Percentiles rank a stretch among this genome's conserved stretches.
These are phyloP conservation scores for Tuber calosporum DNA, from an alignment of 495 filamentous ascomycete genomes.

Conservation along the genomic window DNA sequence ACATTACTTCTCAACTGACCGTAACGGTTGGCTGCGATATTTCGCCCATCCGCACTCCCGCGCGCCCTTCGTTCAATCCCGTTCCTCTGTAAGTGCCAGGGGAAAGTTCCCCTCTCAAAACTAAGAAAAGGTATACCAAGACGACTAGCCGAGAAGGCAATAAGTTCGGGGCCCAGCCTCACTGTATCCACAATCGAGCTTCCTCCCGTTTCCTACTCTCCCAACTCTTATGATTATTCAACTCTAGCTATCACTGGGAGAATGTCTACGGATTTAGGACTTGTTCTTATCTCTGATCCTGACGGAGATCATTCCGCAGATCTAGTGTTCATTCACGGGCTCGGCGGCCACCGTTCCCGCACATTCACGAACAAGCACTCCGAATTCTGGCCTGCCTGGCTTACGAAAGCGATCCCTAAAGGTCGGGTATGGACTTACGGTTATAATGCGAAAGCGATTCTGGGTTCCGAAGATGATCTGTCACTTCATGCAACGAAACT, in stretches of 20 bases:
- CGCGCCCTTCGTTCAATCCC: background rate
- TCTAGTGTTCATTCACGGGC: constrained; percentile 14
- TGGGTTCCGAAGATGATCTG: background rate
- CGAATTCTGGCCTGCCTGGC: constrained; percentile 11
- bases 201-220: background rate
- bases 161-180: background rate
- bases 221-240: background rate
- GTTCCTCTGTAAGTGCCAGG: background rate
- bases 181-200: background rate
- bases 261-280: background rate
- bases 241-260: background rate
- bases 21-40: background rate
- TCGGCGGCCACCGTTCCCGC: constrained; percentile 18
- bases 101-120: background rate
- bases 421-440: constrained; percentile 16
- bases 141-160: background rate
- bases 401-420: constrained; percentile 7
- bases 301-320: constrained; percentile 1
- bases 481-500: constrained; percentile 10
- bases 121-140: background rate
- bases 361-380: constrained; percentile 18
- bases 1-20: background rate
- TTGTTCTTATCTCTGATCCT: background rate
- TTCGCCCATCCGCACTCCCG: background rate
- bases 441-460: constrained; percentile 15